These are phyloP conservation scores for Colletotrichum sp. DNA, from an alignment of 2,329 filamentous ascomycete species.

Conservation along the genomic window DNA sequence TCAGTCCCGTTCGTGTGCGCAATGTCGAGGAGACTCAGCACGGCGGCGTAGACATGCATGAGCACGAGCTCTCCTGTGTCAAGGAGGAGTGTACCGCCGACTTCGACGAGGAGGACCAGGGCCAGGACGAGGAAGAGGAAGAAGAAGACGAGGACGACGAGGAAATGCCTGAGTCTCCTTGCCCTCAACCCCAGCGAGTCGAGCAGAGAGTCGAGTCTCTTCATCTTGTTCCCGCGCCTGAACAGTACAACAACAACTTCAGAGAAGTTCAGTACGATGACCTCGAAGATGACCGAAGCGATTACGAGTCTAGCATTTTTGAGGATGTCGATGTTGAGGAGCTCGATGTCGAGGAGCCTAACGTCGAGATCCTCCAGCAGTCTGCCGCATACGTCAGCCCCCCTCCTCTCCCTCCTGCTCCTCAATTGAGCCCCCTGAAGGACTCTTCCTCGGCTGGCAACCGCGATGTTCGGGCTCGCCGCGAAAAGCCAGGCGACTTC, in stretches of 20 bases:
- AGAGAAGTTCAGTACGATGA: constrained; percentile 24
- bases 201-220: constrained; percentile 40
- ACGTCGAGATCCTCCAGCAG: constrained; percentile 50
- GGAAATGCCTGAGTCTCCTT: constrained; percentile 28
- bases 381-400: constrained; percentile 47
- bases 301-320: constrained; percentile 46
- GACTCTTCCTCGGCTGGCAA: constrained; percentile 47
- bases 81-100: constrained; percentile 40
- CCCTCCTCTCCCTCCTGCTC: constrained; percentile 51
- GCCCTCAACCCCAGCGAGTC: constrained; percentile 26
- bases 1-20: constrained; percentile 63
- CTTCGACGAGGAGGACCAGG: constrained; percentile 44
- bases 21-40: constrained; percentile 53
- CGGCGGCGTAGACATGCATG: constrained; percentile 36
- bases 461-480: constrained; percentile 23
- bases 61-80: constrained; percentile 39
- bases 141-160: constrained; percentile 19
- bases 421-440: constrained; percentile 55
- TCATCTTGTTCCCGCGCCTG: constrained; percentile 43
- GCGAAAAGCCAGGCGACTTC: constrained; percentile 44
- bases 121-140: constrained; percentile 9
- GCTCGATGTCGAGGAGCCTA: constrained; percentile 44
- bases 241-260: background rate
- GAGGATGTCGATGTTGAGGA: constrained; percentile 50
- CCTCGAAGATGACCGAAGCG: constrained; percentile 32